Percentiles rank a stretch among this genome's conserved stretches.
Conservation (phyloP, 1,284 basidiomycete species). For the Rhizopogon parksii region DNA sequence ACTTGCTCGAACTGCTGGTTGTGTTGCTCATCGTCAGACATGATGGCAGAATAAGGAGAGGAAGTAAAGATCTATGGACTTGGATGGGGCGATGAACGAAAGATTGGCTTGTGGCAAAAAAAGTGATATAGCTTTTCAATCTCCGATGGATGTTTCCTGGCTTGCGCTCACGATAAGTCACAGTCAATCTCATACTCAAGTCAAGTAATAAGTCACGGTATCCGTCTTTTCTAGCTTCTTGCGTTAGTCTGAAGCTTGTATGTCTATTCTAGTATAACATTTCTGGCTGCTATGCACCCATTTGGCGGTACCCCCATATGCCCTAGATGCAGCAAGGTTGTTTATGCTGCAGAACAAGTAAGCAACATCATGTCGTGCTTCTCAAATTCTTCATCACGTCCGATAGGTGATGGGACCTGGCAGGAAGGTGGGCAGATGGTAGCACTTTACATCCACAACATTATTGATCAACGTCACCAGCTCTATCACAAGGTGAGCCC, state of each 20-base stretch:
- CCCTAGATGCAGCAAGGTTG: conserved; percentile 58
- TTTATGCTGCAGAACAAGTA: conserved; percentile 79
- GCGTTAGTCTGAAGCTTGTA: neutral
- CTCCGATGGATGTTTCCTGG: conserved; percentile 29
- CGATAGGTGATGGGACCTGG: conserved; percentile 70
- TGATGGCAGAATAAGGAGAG: conserved; percentile 33
- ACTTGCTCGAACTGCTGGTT: conserved; percentile 86
- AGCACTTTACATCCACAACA: conserved; percentile 4
- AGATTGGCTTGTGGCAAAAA: conserved; percentile 18
- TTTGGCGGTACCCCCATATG: conserved; percentile 61
- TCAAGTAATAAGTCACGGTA: no score
- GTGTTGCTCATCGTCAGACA: conserved; percentile 90
- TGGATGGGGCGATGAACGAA: conserved; percentile 10
- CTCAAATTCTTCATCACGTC: conserved; percentile 8
- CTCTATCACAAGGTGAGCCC: conserved; percentile 66
- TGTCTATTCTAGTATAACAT: neutral
- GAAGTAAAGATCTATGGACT: conserved; percentile 16
- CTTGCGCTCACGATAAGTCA: no score
- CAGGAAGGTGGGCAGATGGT: conserved; percentile 51
- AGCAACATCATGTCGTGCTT: conserved; percentile 15
- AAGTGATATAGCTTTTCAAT: conserved; percentile 32
- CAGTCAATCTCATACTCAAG: no score
- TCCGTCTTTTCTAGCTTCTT: neutral
- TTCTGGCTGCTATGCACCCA: conserved; percentile 44
- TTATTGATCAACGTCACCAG: conserved; percentile 31